phyloP scores from a whole-genome alignment of 2,329 filamentous ascomycete genomes.

The Apiospora pterosperma region DNA sequence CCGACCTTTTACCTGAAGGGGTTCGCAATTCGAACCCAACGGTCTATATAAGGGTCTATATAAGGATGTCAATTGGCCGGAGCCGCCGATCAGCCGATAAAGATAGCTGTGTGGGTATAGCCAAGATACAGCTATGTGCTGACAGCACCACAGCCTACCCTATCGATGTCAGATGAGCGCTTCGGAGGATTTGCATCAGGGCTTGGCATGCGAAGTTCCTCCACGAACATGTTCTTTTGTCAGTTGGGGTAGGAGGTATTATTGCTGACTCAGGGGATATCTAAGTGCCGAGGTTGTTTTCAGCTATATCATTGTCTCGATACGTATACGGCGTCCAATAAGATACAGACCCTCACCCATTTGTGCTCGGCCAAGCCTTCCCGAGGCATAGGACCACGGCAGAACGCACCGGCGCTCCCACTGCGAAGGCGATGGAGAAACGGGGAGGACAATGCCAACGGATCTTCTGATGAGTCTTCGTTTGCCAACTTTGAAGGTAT shows the following conservation, averaged over 20 bases:
- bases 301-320: not conserved
- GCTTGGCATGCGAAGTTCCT: not conserved
- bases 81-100: not conserved
- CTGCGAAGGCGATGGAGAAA: too few relatives aligned
- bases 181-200: not conserved
- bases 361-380: not conserved
- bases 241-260: not conserved
- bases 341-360: not conserved
- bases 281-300: not conserved
- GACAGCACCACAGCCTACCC: not conserved
- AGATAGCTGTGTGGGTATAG: not conserved
- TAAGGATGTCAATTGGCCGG: not conserved
- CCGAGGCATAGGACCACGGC: too few relatives aligned
- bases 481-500: too few relatives aligned
- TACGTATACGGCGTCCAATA: not conserved
- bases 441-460: too few relatives aligned
- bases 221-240: not conserved
- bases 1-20: not conserved
- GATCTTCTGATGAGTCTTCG: too few relatives aligned
- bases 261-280: not conserved
- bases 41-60: not conserved
- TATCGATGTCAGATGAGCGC: not conserved
- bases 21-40: not conserved
- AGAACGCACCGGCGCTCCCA: too few relatives aligned
- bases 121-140: not conserved